Base-by-base conservation (phyloP, 2,329 filamentous ascomycete genomes). In the Leptosphaerulina australis region DNA sequence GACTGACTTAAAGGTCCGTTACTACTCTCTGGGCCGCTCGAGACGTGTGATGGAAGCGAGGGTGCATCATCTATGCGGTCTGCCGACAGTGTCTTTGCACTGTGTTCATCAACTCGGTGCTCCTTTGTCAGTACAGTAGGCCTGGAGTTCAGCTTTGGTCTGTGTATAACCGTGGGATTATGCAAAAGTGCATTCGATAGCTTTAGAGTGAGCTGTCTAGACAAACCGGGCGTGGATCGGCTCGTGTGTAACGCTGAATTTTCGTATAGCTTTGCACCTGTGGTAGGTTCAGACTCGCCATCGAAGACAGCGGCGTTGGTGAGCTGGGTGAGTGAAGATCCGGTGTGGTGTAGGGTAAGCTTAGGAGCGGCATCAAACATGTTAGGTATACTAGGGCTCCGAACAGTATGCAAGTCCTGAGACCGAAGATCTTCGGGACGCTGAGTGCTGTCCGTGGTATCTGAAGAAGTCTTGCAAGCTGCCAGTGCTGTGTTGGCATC, bases 201-300 rank as follows among this genome's bases (percentile, higher is more conserved):
- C 39, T 63, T 67, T 15, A 50, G 44, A 0, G 60, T 59, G 1
- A 72, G 52, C 30, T 68, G 67, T 17, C 50, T 53, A 0, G 66
- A 66, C 0, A 73, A 40, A 7, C 62, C 62, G 9, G 70, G 66
- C 10, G 64, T 65, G 0, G 70, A 72, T 25, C 56, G 62, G 33
- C 63, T 70, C 6, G 53, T 53, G 14, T 67, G 60, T 15, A 70
- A 31, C 10, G 44, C 33, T 4, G 40, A 30, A 20, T 58, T 50
- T 24, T 53, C 51, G 14, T 50, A 50, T n/a, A 46, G 48, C 25
- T 35, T 50, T 4, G 40, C 25, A 21, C 43, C 47, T 35, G 63
- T 50, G 15, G 58, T 54, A 6, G 66, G 69, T 25, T 72, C 69
- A 8, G 67, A 72, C 31, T 71, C 68, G 38, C 70, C 68, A 58